Evolutionary conservation across 2,329 filamentous ascomycete genomes (phyloP).

Genomic region (Sclerotinia sclerotiorum): DNA sequence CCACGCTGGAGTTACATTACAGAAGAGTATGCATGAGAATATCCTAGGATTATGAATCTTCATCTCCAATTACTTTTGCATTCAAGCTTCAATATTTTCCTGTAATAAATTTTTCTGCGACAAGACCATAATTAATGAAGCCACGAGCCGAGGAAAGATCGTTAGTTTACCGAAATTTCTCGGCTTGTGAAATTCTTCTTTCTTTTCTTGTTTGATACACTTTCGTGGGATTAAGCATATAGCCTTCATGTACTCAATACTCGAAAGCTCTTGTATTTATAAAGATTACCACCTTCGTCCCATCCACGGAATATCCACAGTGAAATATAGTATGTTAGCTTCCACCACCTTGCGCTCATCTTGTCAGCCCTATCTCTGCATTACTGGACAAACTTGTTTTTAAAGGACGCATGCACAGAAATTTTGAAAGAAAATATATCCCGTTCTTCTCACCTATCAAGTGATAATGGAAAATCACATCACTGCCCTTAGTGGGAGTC

Average conservation of each 20-base stretch:
- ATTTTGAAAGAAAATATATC: neutral
- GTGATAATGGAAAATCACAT: neutral
- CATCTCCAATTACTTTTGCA: neutral
- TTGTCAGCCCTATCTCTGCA: neutral
- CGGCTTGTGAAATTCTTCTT: neutral
- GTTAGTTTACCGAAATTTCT: neutral
- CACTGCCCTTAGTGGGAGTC: neutral
- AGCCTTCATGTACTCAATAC: constrained; percentile 1
- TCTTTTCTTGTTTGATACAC: neutral
- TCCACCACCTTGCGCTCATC: neutral
- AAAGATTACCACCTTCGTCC: neutral
- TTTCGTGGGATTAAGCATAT: neutral
- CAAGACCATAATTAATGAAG: neutral
- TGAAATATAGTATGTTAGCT: neutral
- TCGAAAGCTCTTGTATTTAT: neutral
- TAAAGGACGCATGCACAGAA: neutral
- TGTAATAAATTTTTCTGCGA: too few relatives aligned
- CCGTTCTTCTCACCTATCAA: neutral
- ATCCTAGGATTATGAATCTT: constrained; percentile 8
- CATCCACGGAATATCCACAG: neutral
- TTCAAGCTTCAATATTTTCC: neutral
- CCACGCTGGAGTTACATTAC: neutral
- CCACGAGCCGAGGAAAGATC: neutral
- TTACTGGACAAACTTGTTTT: neutral
- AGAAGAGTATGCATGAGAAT: neutral